Evolutionary conservation across 352 stramenopile species (phyloP), one percentile per base, ranked within the genome.

Genomic region (Pythium brachiatum): DNA sequence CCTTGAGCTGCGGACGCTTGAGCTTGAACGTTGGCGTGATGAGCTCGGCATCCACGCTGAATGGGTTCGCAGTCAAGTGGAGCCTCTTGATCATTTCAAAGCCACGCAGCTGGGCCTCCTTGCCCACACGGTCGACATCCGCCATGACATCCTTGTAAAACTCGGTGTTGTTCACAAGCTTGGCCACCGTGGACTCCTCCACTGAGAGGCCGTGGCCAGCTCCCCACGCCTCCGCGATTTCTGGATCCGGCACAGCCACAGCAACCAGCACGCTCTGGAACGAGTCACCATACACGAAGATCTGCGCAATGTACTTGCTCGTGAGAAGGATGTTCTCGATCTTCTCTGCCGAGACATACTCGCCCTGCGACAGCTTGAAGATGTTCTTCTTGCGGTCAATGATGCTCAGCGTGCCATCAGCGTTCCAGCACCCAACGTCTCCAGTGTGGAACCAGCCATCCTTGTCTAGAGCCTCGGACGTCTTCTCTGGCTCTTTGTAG

Each of bases 381-480:
- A 98, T 96, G 72, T 97, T 97, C 75, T 98, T 97, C 79, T 95
- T 96, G 52, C 89, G 84, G 57, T 96, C 89, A 36, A 97, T 89
- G 70, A 98, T 97, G 54, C 81, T 84, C 51, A 98, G 69, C 52
- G 86, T 97, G 34, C 93, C 93, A 66, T 98, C 86, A 23, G 86
- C 86, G 74, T 99, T 99, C 77, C 98, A 97, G 41, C 79, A 82
- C 9, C 94, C 97, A 46, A 99, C 89, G 79, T 99, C 97, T 16
- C 97, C 97, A 1, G 96, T 99, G 75, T 98, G 92, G 69, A 99
- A 98, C 88, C 91, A 99, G 5, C 96, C 96, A 31, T 95, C 90
- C 20, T 77, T 74, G 58, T 98, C 92, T 21, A 99, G 83, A 3
- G 87, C 92, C 59, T 98, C 90, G 0, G 69, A 67, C 0, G 96